Evolutionary conservation across 805 yeast genomes (phyloP).

Genomic region (Debaryomyces prosopidis): DNA sequence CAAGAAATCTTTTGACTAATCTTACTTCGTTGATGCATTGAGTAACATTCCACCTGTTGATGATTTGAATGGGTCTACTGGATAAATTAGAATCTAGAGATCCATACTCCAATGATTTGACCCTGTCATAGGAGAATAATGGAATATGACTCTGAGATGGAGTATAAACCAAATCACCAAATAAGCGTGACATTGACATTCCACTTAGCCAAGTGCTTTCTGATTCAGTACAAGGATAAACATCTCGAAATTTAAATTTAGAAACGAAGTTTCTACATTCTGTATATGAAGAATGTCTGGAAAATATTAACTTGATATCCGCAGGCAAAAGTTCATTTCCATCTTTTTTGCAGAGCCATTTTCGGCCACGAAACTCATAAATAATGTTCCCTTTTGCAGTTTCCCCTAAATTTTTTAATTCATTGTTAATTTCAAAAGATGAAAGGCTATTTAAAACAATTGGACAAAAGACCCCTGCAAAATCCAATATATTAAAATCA

Average conservation of each 20-base stretch:
- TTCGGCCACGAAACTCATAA: constrained; percentile 21
- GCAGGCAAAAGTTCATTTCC: constrained; percentile 31
- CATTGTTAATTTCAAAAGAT: constrained; percentile 8
- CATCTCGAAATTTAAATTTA: constrained; percentile 38
- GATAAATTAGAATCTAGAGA: constrained; percentile 13
- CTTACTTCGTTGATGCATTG: constrained; percentile 30
- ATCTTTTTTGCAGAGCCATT: constrained; percentile 29
- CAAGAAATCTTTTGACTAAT: constrained; percentile 14
- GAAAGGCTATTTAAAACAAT: constrained; percentile 15
- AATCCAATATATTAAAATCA: constrained; percentile 36
- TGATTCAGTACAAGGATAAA: constrained; percentile 44
- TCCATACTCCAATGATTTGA: constrained; percentile 15
- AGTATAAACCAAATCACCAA: constrained; percentile 34
- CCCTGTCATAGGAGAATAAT: constrained; percentile 13
- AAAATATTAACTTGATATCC: constrained; percentile 39
- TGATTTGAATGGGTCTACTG: constrained; percentile 19
- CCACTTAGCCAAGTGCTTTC: constrained; percentile 36
- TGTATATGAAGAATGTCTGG: constrained; percentile 48
- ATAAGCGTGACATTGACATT: constrained; percentile 38
- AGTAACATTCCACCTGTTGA: constrained; percentile 34
- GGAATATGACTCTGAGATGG: neutral
- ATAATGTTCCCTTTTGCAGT: constrained; percentile 22
- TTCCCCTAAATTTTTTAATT: constrained; percentile 11
- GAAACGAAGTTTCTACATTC: constrained; percentile 38
- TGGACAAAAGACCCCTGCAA: constrained; percentile 29